These are phyloP conservation scores for Speleostelium caveatum DNA, from an alignment of 78 protist genomes.

Conservation along the genomic window DNA sequence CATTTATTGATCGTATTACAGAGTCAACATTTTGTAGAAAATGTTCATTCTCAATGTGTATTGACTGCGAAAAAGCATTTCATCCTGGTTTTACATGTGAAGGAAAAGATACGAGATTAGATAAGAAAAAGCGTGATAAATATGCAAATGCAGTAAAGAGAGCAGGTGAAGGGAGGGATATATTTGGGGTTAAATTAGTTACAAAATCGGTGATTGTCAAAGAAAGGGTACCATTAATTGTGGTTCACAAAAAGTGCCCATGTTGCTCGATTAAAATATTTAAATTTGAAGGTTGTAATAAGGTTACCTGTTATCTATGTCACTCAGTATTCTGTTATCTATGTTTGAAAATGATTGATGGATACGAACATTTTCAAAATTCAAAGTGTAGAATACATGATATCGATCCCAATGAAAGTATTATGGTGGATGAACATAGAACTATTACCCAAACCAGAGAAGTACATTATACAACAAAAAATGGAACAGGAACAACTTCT, in stretches of 20 bases:
- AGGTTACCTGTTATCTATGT: conserved; percentile 2
- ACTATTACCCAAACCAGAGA: no score
- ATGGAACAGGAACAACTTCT: not conserved
- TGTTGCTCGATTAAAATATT: not conserved
- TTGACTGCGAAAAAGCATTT: conserved; percentile 1
- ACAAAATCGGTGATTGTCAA: no score
- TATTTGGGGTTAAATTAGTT: no score
- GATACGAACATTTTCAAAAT: conserved; percentile 24
- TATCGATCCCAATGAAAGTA: not conserved
- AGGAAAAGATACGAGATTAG: not conserved
- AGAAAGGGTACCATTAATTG: not conserved
- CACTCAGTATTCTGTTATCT: conserved; percentile 4
- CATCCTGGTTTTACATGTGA: conserved; percentile 25
- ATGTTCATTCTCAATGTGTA: conserved; percentile 31
- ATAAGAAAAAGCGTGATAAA: not conserved
- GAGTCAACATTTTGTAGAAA: conserved; percentile 15
- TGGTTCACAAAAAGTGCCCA: conserved; percentile 5
- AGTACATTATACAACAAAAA: not conserved
- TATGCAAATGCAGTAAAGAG: not conserved
- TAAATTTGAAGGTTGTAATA: conserved; percentile 33
- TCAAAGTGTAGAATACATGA: not conserved
- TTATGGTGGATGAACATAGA: not conserved
- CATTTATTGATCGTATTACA: conserved; percentile 1
- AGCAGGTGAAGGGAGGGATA: not conserved
- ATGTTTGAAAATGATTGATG: not conserved